Evolutionary conservation across 345 rosid genomes (phyloP), one percentile per base, ranked within the genome.

Genomic region (Acer negundo): DNA sequence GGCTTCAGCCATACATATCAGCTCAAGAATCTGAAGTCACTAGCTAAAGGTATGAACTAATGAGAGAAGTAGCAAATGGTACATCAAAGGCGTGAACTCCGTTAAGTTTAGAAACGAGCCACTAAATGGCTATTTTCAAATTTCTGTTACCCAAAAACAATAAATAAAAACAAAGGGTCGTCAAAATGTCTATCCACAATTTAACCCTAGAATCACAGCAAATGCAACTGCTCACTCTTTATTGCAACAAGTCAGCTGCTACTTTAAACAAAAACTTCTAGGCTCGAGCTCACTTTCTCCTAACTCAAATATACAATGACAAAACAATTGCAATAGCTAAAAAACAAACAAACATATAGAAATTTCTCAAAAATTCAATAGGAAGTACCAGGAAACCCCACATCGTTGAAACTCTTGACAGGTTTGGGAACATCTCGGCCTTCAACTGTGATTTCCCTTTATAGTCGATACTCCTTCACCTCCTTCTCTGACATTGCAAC

Each of bases 401-500:
- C 85, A 80, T 97, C 97, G 16, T 76, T 74, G 66, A 97, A 97
- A 69, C 70, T 86, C 80, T 91, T 92, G 70, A 97, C 93, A 44
- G 98, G 99, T 80, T 91, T 97, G 3, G 99, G 99, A 81, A 97
- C 82, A 87, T 94, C 97, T 20, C 88, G 87, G 26, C 98, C 99
- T 83, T 97, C 99, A 55, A 97, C 96, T 1, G 98, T 91, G 42
- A 94, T 97, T 74, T 94, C 98, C 75, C 93, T 89, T 55, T 70
- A 77, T 74, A 38, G 84, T 56, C 98, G 88, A 80, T 91, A 94
- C 61, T 93, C 97, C 74, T 91, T 93, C 42, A 91, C 98, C 69
- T 97, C 96, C 75, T 76, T 78, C 31, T 90, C 96, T 0, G 97
- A 85, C 98, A 94, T 91, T 73, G 93, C 92, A 0, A 93, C 98